Evolutionary conservation across 768 basidiomycete genomes (phyloP).

Genomic region (Tylopilus plumbeoviolaceoides): DNA sequence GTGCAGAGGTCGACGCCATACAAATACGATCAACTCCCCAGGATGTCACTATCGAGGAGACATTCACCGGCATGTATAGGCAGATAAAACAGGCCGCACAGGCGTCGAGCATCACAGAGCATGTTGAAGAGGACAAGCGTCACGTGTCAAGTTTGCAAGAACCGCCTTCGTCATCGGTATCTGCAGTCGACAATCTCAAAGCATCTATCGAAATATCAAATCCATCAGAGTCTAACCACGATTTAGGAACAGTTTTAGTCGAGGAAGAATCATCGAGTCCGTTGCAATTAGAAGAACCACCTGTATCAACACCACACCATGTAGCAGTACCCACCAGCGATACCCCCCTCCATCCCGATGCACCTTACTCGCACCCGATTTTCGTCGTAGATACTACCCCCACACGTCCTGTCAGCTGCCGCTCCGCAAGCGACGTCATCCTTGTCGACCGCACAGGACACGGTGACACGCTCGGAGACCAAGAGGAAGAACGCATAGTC

Average conservation of each 20-base stretch:
- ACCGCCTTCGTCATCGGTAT: neutral
- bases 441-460: slow-evolving; percentile 20
- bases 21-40: neutral
- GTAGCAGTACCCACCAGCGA: neutral
- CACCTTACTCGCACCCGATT: neutral
- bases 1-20: slow-evolving; percentile 15
- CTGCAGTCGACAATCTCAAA: slow-evolving; percentile 7
- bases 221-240: neutral
- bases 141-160: neutral
- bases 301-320: neutral
- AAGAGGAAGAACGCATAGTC: slow-evolving; percentile 56
- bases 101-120: neutral
- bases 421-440: slow-evolving; percentile 20
- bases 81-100: slow-evolving; percentile 1
- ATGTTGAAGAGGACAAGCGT: neutral
- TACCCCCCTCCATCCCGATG: neutral
- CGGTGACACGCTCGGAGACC: slow-evolving; percentile 16
- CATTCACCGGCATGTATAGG: slow-evolving; percentile 37
- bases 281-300: neutral
- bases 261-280: neutral
- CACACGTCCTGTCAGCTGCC: neutral
- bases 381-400: slow-evolving; percentile 43
- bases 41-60: slow-evolving; percentile 31
- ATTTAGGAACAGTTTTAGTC: neutral
- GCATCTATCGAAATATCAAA: slow-evolving; percentile 10